phyloP scores from a whole-genome alignment of 768 basidiomycete species.

The Pleurotus giganteus region DNA sequence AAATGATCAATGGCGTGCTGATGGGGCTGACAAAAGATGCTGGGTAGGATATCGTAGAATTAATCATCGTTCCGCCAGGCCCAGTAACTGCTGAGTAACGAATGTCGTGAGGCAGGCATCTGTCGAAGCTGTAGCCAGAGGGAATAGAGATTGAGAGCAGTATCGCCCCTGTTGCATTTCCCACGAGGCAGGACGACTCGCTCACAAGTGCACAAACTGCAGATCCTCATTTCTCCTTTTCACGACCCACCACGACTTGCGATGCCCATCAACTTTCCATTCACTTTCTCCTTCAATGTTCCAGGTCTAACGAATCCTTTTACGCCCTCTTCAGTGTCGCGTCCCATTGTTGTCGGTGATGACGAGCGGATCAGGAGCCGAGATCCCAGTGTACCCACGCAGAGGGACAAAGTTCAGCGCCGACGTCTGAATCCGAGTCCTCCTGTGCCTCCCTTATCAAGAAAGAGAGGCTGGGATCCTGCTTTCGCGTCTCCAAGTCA shows the following conservation, averaged over 20 bases:
- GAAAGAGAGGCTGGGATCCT: constrained; percentile 77
- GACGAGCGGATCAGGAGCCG: constrained; percentile 17
- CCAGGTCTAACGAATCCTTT: constrained; percentile 73
- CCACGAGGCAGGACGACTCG: not conserved
- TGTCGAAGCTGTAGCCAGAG: too few species aligned
- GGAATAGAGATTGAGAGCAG: too few species aligned
- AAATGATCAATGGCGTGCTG: constrained; percentile 1
- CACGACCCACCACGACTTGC: constrained; percentile 8
- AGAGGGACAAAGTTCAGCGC: constrained; percentile 19
- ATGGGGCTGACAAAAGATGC: not conserved
- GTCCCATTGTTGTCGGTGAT: constrained; percentile 3
- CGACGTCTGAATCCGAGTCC: constrained; percentile 26
- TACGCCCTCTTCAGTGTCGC: constrained; percentile 12
- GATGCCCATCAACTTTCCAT: constrained; percentile 44
- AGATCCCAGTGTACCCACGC: constrained; percentile 24
- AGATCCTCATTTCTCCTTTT: not conserved
- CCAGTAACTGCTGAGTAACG: too few species aligned
- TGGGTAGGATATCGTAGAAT: too few species aligned
- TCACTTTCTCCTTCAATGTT: constrained; percentile 67
- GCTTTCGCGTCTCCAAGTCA: constrained; percentile 52
- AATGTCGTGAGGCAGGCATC: too few species aligned
- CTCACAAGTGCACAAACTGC: constrained; percentile 1
- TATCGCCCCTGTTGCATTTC: too few species aligned
- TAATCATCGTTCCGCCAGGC: too few species aligned
- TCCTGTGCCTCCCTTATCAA: constrained; percentile 36